Percentiles rank a stretch among this genome's conserved stretches.
These are phyloP conservation scores for Cubamyces lactineus DNA, from an alignment of 768 basidiomycete genomes.

Conservation along the genomic window DNA sequence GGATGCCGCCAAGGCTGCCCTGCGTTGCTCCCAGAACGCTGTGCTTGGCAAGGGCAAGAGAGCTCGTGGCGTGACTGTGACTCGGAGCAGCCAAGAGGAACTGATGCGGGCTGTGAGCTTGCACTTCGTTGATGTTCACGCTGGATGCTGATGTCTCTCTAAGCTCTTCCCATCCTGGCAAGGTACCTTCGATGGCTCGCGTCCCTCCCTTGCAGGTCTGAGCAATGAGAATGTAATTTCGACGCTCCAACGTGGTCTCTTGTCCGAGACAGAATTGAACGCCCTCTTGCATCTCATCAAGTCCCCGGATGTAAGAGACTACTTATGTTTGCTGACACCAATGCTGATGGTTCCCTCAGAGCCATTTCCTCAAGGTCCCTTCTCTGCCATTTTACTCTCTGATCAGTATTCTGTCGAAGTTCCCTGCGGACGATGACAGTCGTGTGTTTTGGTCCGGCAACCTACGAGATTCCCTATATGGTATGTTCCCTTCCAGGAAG, in stretches of 20 bases:
- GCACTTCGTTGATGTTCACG: neutral
- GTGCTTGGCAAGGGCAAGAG: conserved; percentile 79
- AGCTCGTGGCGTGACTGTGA: conserved; percentile 83
- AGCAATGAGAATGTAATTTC: conserved; percentile 58
- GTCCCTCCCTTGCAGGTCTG: conserved; percentile 68
- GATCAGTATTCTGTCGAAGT: conserved; percentile 73
- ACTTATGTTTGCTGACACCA: neutral
- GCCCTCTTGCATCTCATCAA: conserved; percentile 70
- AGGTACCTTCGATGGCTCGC: conserved; percentile 69
- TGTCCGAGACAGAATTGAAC: conserved; percentile 69
- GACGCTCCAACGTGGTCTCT: conserved; percentile 65
- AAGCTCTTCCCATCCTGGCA: conserved; percentile 84
- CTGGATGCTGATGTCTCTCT: neutral
- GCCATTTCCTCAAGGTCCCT: conserved; percentile 86
- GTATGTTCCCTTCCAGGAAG: conserved; percentile 41
- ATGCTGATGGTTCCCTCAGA: conserved; percentile 42
- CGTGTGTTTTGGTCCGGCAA: conserved; percentile 71
- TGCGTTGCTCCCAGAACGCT: conserved; percentile 58
- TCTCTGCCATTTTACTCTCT: conserved; percentile 82
- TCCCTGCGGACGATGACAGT: conserved; percentile 76
- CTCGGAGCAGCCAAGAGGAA: conserved; percentile 77
- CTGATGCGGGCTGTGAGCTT: conserved; percentile 74
- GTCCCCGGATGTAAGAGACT: conserved; percentile 67
- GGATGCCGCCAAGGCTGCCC: conserved; percentile 63
- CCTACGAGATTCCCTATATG: conserved; percentile 68